phyloP scores from a whole-genome alignment of 257 asterid genomes.

The Rubia yunnanensis region DNA sequence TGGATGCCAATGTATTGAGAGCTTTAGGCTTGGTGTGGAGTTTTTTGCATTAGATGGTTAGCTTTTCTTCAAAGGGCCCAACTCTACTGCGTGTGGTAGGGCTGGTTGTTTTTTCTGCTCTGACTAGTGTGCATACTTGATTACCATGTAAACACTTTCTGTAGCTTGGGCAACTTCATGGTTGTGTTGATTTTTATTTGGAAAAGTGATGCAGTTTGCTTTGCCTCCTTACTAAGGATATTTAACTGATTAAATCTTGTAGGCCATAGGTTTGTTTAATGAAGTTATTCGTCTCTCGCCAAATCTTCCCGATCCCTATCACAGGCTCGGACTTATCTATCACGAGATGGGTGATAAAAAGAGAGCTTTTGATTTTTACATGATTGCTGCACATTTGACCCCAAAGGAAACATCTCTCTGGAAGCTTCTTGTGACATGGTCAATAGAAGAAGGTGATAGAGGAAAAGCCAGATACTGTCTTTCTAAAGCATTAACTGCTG shows the following conservation, averaged over 20 bases:
- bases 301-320: conserved; percentile 66
- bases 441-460: conserved; percentile 56
- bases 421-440: conserved; percentile 61
- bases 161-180: not conserved
- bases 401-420: conserved; percentile 77
- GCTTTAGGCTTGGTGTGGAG: not conserved
- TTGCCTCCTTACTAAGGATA: conserved; percentile 7
- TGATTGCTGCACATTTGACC: conserved; percentile 76
- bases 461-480: conserved; percentile 68
- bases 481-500: conserved; percentile 67
- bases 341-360: conserved; percentile 47
- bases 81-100: not conserved
- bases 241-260: conserved; percentile 19
- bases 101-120: not conserved
- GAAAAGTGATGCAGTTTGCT: conserved; percentile 4
- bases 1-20: not conserved
- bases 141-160: not conserved
- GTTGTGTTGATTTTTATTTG: conserved; percentile 1
- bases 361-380: conserved; percentile 58
- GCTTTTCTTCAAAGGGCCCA: not conserved
- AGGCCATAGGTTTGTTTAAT: conserved; percentile 56
- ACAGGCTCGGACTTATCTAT: conserved; percentile 66
- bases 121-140: not conserved
- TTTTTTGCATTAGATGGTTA: not conserved
- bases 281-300: conserved; percentile 82